Base-by-base conservation (phyloP, 345 rosid species). In the Euphorbia peplus region DNA sequence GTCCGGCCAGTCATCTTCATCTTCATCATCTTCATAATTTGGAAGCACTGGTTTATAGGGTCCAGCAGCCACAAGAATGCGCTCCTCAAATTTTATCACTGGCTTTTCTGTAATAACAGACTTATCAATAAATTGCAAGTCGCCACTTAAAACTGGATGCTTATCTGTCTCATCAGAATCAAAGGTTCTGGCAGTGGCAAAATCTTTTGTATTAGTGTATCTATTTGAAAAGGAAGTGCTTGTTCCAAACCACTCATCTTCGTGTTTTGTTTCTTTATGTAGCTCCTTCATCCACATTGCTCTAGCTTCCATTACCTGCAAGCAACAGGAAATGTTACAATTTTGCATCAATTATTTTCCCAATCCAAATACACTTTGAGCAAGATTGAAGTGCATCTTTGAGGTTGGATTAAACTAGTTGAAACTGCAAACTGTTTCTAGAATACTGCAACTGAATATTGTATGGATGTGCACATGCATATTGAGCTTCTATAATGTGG, bases 201-300 rank as follows among this genome's bases (percentile, higher is more conserved):
- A 44, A 30, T 73, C 82, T 39, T 83, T 83, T 39, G n/a, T 22
- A 64, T 68, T 59, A 42, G 44, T 24, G 24, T 30, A 24, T 16
- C 78, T 78, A 63, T 65, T 77, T 6, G 10, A 26, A 55, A 63
- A 60, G 58, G 77, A 86, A 65, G 67, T 65, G 68, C 69, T 78
- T 70, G 77, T 82, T 71, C 80, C 90, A 46, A 67, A 75, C 84
- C 84, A 83, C 29, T 41, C 75, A 70, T 51, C 32, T 52, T 70
- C 68, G 37, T 74, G 71, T 37, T 75, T 70, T 2, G 64, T 70
- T 76, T 82, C 80, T 77, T 89, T 88, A 63, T 88, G 90, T 72
- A 76, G 68, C 60, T 76, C 79, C 63, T 66, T 64, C 75, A 76
- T 76, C 79, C 79, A 76, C 75, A 70, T 47, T 41, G 72, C 57